These are phyloP conservation scores for Pyrenophora teres DNA, from an alignment of 2,329 filamentous ascomycete species.

Conservation along the genomic window DNA sequence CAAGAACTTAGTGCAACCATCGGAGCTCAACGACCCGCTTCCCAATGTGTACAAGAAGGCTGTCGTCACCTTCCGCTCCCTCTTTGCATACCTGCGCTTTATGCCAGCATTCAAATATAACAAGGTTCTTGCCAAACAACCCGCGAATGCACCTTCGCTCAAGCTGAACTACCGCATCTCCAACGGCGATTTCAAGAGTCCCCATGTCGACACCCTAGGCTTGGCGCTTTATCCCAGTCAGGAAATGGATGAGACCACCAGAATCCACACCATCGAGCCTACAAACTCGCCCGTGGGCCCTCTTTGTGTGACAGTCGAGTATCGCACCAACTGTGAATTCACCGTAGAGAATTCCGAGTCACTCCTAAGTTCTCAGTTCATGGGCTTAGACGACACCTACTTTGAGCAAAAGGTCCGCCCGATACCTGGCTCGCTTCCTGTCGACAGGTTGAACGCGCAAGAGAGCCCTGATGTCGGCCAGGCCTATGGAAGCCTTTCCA, in stretches of 20 bases:
- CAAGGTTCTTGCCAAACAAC: conserved; percentile 72
- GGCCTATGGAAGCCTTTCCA: conserved; percentile 87
- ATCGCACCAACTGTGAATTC: conserved; percentile 88
- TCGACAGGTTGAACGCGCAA: conserved; percentile 56
- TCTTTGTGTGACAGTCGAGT: conserved; percentile 79
- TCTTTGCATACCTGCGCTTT: conserved; percentile 81
- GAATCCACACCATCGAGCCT: conserved; percentile 70
- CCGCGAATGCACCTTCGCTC: conserved; percentile 64
- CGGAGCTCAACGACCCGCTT: conserved; percentile 64
- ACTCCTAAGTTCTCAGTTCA: conserved; percentile 87
- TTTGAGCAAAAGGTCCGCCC: conserved; percentile 73
- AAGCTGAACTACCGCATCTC: conserved; percentile 80
- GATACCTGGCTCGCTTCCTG: conserved; percentile 77
- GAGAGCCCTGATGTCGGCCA: conserved; percentile 68
- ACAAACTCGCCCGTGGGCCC: conserved; percentile 86
- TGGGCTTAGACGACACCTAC: conserved; percentile 86
- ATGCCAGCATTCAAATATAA: conserved; percentile 87
- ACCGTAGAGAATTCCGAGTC: conserved; percentile 90
- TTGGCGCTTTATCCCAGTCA: conserved; percentile 67
- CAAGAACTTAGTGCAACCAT: conserved; percentile 57
- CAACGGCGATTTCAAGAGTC: conserved; percentile 60
- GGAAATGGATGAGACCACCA: conserved; percentile 67
- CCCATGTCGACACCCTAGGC: conserved; percentile 69
- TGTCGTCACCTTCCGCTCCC: conserved; percentile 88
- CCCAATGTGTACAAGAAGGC: conserved; percentile 97